These are phyloP conservation scores for Alisma plantagoaquatica DNA, from an alignment of 106 monocot genomes.

Conservation along the genomic window DNA sequence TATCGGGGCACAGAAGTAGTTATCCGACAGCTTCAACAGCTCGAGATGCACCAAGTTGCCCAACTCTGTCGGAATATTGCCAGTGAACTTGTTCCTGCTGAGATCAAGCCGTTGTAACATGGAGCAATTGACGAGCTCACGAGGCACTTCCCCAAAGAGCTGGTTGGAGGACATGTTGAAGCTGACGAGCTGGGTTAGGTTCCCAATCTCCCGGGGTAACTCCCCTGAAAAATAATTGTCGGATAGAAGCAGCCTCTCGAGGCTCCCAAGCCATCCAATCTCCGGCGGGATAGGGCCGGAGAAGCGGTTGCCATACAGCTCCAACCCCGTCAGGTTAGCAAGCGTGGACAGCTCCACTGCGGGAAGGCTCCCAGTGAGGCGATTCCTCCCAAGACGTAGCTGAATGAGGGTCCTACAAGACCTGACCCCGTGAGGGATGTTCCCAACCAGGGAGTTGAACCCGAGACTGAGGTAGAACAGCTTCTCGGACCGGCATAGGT, in stretches of 20 bases:
- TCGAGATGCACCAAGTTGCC: slow-evolving; percentile 55
- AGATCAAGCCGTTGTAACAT: slow-evolving; percentile 82
- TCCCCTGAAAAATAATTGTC: slow-evolving; percentile 62
- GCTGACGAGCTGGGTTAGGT: slow-evolving; percentile 38
- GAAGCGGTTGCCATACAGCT: slow-evolving; percentile 57
- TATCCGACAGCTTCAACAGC: slow-evolving; percentile 51
- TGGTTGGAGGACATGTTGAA: slow-evolving; percentile 66
- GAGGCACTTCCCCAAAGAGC: slow-evolving; percentile 47
- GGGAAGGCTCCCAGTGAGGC: slow-evolving; percentile 62
- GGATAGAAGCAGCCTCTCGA: slow-evolving; percentile 51
- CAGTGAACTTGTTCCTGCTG: slow-evolving; percentile 51
- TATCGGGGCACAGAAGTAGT: slow-evolving; percentile 50
- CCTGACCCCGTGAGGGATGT: slow-evolving; percentile 63
- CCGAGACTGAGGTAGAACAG: slow-evolving; percentile 62
- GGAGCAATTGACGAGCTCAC: slow-evolving; percentile 35
- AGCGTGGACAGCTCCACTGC: slow-evolving; percentile 55
- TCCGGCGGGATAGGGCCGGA: slow-evolving; percentile 64
- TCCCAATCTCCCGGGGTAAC: slow-evolving; percentile 59
- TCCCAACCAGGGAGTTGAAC: slow-evolving; percentile 46
- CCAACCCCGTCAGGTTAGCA: slow-evolving; percentile 43
- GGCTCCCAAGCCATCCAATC: slow-evolving; percentile 48
- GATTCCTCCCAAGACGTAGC: slow-evolving; percentile 48
- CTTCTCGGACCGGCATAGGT: slow-evolving; percentile 51
- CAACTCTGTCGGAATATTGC: slow-evolving; percentile 38
- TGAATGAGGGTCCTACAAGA: slow-evolving; percentile 50